Base-by-base conservation (phyloP, 2,329 filamentous ascomycete genomes). In the Sporothrix dimorphospora region DNA sequence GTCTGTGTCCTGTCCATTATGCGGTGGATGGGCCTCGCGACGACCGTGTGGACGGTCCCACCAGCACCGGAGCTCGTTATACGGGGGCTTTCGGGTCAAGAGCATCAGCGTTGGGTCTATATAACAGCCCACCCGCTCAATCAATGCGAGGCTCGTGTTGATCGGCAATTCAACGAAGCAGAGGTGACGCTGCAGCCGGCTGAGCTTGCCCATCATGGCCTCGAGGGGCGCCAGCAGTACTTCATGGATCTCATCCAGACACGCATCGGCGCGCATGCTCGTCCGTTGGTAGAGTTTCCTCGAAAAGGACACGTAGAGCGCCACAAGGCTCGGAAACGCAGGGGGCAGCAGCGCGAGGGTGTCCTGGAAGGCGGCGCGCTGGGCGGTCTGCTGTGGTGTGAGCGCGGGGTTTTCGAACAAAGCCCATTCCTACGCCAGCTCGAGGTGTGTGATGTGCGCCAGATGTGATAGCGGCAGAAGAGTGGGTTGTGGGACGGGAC, bases 361-460 rank as follows among this genome's bases (percentile, higher is more conserved):
- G 7, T 55, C 51, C n/a, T 55, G 21, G 9, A 55, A 55, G 51
- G 24, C 51, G 24, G 51, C 51, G 24, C 51, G 51, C n/a, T n/a
- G n/a, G n/a, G n/a, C n/a, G n/a, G n/a, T n/a, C n/a, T n/a, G n/a
- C n/a, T n/a, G n/a, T n/a, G 51, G 51, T 55, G n/a, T 21, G 21
- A 55, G 21, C 51, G 5, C 51, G 8, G 21, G 21, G 51, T 55
- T 19, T 51, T 63, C 30, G n/a, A 65, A 47, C n/a, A 55, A 14
- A 21, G 51, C 24, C 51, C 51, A 55, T 27, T 55, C 51, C 51
- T 45, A 68, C 12, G 24, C 65, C 2, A 68, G 45, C 47, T 68
- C 65, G 47, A 68, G 65, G 24, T 16, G 24, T n/a, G 65, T 68
- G 45, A 68, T 47, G 47, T 24, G 65, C 65, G 21, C 45, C 27